A percentile compares a stretch with the other conserved stretches of the same genome.
These are phyloP conservation scores for Drosera capensis DNA, from an alignment of 148 eudicot genomes.

Conservation along the genomic window DNA sequence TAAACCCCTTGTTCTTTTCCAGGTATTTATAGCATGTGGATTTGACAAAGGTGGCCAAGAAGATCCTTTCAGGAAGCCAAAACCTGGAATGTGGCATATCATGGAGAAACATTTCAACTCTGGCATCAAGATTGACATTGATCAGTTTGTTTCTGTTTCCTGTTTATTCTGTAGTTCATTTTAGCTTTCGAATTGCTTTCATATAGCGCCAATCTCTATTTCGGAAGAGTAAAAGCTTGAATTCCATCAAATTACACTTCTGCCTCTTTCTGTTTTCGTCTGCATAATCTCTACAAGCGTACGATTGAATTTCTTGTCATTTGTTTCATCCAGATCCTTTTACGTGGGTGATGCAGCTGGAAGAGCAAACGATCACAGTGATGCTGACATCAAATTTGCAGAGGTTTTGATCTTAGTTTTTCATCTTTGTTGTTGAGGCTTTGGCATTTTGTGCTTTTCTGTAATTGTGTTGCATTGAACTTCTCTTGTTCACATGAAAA, in stretches of 20 bases:
- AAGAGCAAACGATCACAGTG: constrained; percentile 63
- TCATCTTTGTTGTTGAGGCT: no score
- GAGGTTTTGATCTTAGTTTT: no score
- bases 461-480: no score
- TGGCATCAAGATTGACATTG: constrained; percentile 72
- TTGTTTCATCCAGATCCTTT: constrained; percentile 49
- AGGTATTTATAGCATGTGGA: constrained; percentile 96
- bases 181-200: background rate
- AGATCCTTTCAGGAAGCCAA: constrained; percentile 77
- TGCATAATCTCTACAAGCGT: no score
- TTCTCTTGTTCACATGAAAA: no score
- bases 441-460: no score
- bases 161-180: background rate
- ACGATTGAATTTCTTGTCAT: constrained; percentile 4
- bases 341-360: constrained; percentile 99
- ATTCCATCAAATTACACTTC: no score
- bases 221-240: background rate
- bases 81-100: constrained; percentile 88
- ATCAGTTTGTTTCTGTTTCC: constrained; percentile 31
- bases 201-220: background rate
- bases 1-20: no score
- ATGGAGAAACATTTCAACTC: constrained; percentile 84
- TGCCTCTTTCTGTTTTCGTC: no score
- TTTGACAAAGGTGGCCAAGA: constrained; percentile 30
- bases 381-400: constrained; percentile 82